A percentile compares a stretch with the other conserved stretches of the same genome.
phyloP scores from a whole-genome alignment of 192 early-diverging fungal genomes.

The Backusella circina region DNA sequence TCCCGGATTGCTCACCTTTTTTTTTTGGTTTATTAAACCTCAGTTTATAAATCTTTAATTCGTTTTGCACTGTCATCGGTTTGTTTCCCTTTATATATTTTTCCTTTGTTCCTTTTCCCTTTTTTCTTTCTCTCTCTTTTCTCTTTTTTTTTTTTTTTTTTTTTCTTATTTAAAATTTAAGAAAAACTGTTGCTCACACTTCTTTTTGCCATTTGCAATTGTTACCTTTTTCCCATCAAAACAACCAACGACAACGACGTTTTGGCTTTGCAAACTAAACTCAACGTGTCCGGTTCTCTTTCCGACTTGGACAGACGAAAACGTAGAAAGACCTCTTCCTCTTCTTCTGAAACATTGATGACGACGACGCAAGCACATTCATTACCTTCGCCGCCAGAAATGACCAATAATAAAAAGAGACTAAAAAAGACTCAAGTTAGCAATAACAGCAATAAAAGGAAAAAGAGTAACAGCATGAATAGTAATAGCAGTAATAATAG shows the following conservation, averaged over 20 bases:
- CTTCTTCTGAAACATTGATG: not conserved
- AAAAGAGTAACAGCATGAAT: not conserved
- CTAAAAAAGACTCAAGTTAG: not conserved
- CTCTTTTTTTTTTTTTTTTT: not conserved
- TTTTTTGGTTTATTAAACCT: not conserved
- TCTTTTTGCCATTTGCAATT: not conserved
- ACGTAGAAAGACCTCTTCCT: not conserved
- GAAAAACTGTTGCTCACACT: not conserved
- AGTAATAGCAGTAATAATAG: not conserved
- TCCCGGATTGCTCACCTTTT: not conserved
- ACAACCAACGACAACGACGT: not conserved
- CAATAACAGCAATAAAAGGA: not conserved
- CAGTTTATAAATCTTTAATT: not conserved
- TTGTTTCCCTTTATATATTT: not conserved
- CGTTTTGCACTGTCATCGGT: not conserved
- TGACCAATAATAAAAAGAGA: not conserved
- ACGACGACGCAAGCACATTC: not conserved
- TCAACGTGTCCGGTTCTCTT: not conserved
- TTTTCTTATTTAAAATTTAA: too few species aligned
- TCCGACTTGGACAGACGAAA: not conserved
- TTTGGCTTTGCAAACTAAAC: slow-evolving; percentile 1
- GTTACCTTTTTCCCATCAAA: not conserved
- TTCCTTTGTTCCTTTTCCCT: not conserved
- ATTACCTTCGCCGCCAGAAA: not conserved
- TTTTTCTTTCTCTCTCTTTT: not conserved